These are phyloP conservation scores for Pseudogymnoascus sp. DNA, from an alignment of 2,329 filamentous ascomycete genomes.

Conservation along the genomic window DNA sequence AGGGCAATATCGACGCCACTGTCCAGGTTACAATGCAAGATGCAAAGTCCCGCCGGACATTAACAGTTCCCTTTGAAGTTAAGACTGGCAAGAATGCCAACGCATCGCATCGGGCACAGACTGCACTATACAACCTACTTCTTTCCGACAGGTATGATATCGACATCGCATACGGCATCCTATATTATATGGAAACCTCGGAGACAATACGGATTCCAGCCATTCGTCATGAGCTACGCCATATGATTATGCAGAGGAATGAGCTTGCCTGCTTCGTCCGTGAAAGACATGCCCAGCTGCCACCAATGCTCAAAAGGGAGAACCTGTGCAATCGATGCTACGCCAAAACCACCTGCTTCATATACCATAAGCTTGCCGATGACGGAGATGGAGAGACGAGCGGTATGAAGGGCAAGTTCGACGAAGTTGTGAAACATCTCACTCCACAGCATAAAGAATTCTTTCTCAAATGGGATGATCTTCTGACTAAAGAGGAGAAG, in stretches of 20 bases:
- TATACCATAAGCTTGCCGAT: constrained; percentile 87
- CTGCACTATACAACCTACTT: constrained; percentile 85
- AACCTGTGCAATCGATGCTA: constrained; percentile 83
- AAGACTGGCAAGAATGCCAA: constrained; percentile 87
- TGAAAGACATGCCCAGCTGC: constrained; percentile 70
- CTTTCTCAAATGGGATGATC: constrained; percentile 88
- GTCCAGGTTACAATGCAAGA: constrained; percentile 80
- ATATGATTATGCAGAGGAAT: constrained; percentile 96
- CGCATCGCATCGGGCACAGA: constrained; percentile 82
- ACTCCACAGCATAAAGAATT: constrained; percentile 69
- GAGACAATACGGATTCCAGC: constrained; percentile 79
- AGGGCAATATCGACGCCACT: constrained; percentile 96
- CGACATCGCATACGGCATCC: constrained; percentile 77
- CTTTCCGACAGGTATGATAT: constrained; percentile 93
- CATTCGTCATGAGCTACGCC: constrained; percentile 78
- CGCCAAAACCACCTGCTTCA: constrained; percentile 82
- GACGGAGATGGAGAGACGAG: constrained; percentile 74
- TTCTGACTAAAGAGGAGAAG: constrained; percentile 90
- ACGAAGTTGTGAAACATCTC: constrained; percentile 72
- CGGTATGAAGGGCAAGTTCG: constrained; percentile 73
- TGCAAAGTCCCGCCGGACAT: constrained; percentile 46
- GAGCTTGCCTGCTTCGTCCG: constrained; percentile 78
- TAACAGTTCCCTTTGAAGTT: constrained; percentile 89
- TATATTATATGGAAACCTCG: constrained; percentile 93
- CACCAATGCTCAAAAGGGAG: constrained; percentile 76